Base-by-base conservation (phyloP, 164 flowering plant genomes). In the Malania oleifera region DNA sequence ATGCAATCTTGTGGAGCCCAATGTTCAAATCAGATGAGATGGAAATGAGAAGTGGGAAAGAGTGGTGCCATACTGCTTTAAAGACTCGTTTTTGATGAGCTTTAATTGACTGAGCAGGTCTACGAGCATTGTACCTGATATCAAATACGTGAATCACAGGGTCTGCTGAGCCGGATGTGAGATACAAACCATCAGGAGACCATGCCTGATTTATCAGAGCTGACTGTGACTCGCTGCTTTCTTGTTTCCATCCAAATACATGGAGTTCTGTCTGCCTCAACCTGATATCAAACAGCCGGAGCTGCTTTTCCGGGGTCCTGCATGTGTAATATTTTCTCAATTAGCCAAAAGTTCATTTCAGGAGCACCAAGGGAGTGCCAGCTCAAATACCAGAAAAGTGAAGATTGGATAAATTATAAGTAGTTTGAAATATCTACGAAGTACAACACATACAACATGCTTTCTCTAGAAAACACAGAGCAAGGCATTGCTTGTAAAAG, bases 71-170 rank as follows among this genome's bases (percentile, higher is more conserved):
- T 14, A 62, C 82, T 11, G 96, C 99, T 70, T 86, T 86, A 62
- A 93, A 88, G 26, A 93, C 97, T 55, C 95, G 81, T 64, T 88
- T 90, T 58, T 93, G 87, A 68, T 93, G 99, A 65, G 97, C 90
- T 75, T 66, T 75, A 47, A 93, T 62, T 0, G 99, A 90, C 51
- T 90, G 96, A 5, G 89, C 82, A 38, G 97, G 96, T 63, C 60
- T 78, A 51, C 40, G 70, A 34, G 83, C 65, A 59, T 75, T 83
- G 54, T 80, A 88, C 65, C 99, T 73, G 53, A 93, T 90, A 61
- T 93, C 97, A 66, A 93, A 93, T 19, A 93, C 60, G 67, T 90
- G 99, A 61, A 93, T 82, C 52, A 63, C 69, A 1, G 99, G 98
- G 54, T 93, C 99, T 19, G 85, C 91, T 19, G 96, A 87, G 41